These are phyloP conservation scores for Ammopiptanthus mongolicus DNA, from an alignment of 306 rosid species.

Conservation along the genomic window DNA sequence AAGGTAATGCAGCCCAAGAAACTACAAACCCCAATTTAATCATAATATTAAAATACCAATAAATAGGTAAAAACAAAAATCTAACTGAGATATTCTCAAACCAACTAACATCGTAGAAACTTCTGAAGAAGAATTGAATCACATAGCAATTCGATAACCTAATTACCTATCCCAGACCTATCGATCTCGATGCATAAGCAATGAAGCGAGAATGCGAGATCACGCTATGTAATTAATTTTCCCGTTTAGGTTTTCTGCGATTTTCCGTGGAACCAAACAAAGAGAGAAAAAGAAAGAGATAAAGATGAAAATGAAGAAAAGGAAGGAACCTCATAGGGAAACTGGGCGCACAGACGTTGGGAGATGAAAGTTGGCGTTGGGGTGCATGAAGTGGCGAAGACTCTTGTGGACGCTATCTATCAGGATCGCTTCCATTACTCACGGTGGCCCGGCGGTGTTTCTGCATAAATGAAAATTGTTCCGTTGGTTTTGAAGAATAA, in stretches of 20 bases:
- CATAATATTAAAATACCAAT: not conserved
- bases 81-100: not conserved
- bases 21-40: not conserved
- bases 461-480: too few species aligned
- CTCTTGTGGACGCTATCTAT: constrained; percentile 67
- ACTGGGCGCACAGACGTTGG: constrained; percentile 88
- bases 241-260: not conserved
- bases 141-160: not conserved
- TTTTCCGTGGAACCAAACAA: constrained; percentile 17
- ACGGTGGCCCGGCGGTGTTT: too few species aligned
- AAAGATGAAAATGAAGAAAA: not conserved
- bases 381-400: constrained; percentile 69
- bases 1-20: not conserved
- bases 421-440: constrained; percentile 77
- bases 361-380: constrained; percentile 87
- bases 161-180: not conserved
- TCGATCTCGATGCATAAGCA: constrained; percentile 23
- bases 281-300: not conserved
- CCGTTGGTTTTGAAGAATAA: too few species aligned
- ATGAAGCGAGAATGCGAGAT: not conserved
- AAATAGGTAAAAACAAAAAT: not conserved
- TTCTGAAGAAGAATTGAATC: not conserved
- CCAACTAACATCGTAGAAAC: too few species aligned
- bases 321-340: constrained; percentile 38
- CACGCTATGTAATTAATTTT: too few species aligned